Base-by-base conservation (phyloP, 1,284 basidiomycete genomes). In the Xerocomus nothofagi region DNA sequence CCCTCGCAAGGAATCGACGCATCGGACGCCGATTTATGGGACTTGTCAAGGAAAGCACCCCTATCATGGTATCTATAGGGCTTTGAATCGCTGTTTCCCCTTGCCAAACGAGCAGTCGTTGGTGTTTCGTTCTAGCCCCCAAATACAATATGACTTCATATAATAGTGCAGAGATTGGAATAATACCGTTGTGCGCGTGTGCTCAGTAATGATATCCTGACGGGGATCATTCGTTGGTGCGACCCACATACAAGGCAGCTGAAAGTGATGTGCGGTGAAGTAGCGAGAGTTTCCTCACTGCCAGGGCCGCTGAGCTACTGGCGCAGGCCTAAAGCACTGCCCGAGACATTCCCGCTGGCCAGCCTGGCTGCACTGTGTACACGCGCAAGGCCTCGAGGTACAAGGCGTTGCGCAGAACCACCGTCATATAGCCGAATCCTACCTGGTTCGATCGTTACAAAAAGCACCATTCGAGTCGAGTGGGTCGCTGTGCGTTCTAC, bases 1-100 rank as follows among this genome's bases (percentile, higher is more conserved):
- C 69, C 10, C 69, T 74, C 6, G 65, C 76, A 11, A 75, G 72
- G 49, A 71, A 75, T 52, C 69, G 71, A 42, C 60, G 66, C 23
- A 74, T 75, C 38, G 63, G 60, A 50, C 70, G 69, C 49, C 69
- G 72, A 45, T 82, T 84, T 56, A 70, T 68, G 21, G 60, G 49
- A 8, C 57, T 88, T 37, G 70, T 80, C 29, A 72, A 70, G 49
- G 80, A 84, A 44, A 78, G 80, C 26, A 56, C 69, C n/a, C 50
- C 61, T 6, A 59, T 53, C 3, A 61, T 66, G 43, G 56, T 46
- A n/a, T 52, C 51, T 11, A 51, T 68, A 15, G 64, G 66, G 23
- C 48, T 64, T 49, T 64, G 34, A 48, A 33, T 34, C 11, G 15
- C 26, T 27, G 26, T 24, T 8, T 24, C 23, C 23, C 23, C 29